These are phyloP conservation scores for Sporothrix pallida DNA, from an alignment of 2,329 filamentous ascomycete species.

Conservation along the genomic window DNA sequence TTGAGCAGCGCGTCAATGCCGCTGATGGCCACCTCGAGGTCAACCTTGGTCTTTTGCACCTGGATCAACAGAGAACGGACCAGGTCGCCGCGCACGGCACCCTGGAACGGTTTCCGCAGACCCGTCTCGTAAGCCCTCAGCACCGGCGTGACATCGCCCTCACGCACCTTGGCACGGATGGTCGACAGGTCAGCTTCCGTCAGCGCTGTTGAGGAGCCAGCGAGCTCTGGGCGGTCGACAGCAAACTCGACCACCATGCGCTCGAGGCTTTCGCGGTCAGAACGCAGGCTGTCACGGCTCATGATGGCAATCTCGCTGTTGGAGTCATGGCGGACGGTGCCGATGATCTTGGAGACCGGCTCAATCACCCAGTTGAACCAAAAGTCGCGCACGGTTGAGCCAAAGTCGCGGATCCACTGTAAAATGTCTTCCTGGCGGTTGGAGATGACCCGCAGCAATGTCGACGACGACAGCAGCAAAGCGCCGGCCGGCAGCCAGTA, in stretches of 20 bases:
- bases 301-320: conserved; percentile 95
- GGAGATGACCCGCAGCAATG: conserved; percentile 78
- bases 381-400: conserved; percentile 81
- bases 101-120: conserved; percentile 78
- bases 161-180: conserved; percentile 79
- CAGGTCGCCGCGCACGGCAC: conserved; percentile 83
- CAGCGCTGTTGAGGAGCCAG: conserved; percentile 57
- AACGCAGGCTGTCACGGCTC: conserved; percentile 88
- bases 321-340: conserved; percentile 91
- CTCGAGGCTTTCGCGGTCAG: conserved; percentile 89
- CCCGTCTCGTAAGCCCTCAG: conserved; percentile 91
- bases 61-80: conserved; percentile 92
- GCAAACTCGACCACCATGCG: conserved; percentile 99
- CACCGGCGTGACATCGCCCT: conserved; percentile 92
- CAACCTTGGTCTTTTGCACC: conserved; percentile 98
- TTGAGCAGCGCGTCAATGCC: conserved; percentile 94
- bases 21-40: conserved; percentile 93
- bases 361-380: conserved; percentile 97
- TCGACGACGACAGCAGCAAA: conserved; percentile 81
- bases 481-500: conserved; percentile 84
- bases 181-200: conserved; percentile 73
- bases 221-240: conserved; percentile 73
- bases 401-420: conserved; percentile 79
- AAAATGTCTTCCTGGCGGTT: conserved; percentile 77
- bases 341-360: conserved; percentile 79